These are phyloP conservation scores for Lactarius akahatsu DNA, from an alignment of 768 basidiomycete species.

Conservation along the genomic window DNA sequence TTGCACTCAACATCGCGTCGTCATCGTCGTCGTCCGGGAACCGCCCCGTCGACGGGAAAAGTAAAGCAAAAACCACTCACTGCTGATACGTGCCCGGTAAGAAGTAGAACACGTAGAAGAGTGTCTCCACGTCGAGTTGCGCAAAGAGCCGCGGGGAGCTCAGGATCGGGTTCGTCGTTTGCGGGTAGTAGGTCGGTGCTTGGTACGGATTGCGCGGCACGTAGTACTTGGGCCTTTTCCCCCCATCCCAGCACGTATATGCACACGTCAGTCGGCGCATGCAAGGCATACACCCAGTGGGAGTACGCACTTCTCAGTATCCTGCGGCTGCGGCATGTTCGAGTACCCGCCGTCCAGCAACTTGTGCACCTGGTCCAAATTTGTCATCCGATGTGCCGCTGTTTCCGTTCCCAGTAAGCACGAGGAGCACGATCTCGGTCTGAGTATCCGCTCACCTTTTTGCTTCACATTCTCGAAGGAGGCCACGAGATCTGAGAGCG, in stretches of 20 bases:
- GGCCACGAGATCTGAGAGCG: slow-evolving; percentile 86
- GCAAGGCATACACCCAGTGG: not conserved
- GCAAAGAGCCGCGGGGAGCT: slow-evolving; percentile 83
- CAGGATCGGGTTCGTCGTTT: slow-evolving; percentile 75
- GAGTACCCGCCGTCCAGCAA: slow-evolving; percentile 90
- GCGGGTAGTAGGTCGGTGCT: slow-evolving; percentile 94
- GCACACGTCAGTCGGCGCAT: slow-evolving; percentile 10
- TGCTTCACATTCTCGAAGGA: slow-evolving; percentile 97
- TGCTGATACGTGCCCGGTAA: slow-evolving; percentile 97
- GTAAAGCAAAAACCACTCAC: slow-evolving; percentile 45
- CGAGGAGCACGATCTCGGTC: not conserved
- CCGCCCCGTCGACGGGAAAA: slow-evolving; percentile 1
- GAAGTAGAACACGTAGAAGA: slow-evolving; percentile 99
- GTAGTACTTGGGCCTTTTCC: slow-evolving; percentile 88
- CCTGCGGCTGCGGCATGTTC: slow-evolving; percentile 86
- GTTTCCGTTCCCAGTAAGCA: slow-evolving; percentile 30
- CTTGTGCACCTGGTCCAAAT: slow-evolving; percentile 88
- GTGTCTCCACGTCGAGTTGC: slow-evolving; percentile 92
- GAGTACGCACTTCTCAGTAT: slow-evolving; percentile 81
- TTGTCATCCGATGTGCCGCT: slow-evolving; percentile 79
- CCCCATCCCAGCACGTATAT: slow-evolving; percentile 22
- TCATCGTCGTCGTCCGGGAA: not conserved
- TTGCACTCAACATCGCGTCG: slow-evolving; percentile 3
- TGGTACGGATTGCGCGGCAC: slow-evolving; percentile 88
- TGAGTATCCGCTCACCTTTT: slow-evolving; percentile 61